Evolutionary conservation across 768 basidiomycete genomes (phyloP), one percentile per base, ranked within the genome.

Genomic region (Lactarius indigo): DNA sequence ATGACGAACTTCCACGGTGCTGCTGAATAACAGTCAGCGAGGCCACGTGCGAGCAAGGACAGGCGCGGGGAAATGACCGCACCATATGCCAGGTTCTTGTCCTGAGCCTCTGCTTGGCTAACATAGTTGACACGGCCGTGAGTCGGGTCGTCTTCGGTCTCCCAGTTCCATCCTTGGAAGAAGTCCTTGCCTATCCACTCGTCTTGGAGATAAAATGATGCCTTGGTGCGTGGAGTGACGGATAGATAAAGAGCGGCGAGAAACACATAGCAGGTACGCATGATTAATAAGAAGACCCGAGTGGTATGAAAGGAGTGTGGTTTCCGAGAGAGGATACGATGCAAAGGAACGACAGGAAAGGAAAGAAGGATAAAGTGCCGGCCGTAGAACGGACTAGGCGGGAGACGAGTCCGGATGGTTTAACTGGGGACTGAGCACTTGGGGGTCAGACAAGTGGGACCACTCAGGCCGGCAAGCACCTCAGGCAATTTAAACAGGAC

Each of bases 51-150:
- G 10, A 23, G 42, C 35, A 41, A 59, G 8, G 20, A 9, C 13
- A 42, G 9, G 5, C 13, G 15, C 5, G 15, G 26, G 50, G 23
- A 10, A 17, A 52, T 13, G 23, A 26, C 9, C 79, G 31, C 50
- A 84, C 86, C 84, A 64, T 73, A 82, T 9, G 85, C 77, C 33
- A 87, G 76, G 64, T 82, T 83, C 1, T 73, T 72, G 1, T 61
- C 20, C n/a, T 77, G 59, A 0, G 87, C 83, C 2, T 81, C 80
- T 20, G 68, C 59, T 70, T 78, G 69, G 66, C 82, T 78, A 35
- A 87, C 78, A 66, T 86, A 88, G 74, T 87, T 83, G 64, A 86
- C 85, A 57, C 83, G 77, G 23, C 87, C 87, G 68, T 87, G 83
- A 0, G 87, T 89, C 20, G 86, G 87, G 72, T 89, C 87, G 63